phyloP scores from a whole-genome alignment of 192 early-diverging fungal genomes.

The Umbelopsis vinacea region DNA sequence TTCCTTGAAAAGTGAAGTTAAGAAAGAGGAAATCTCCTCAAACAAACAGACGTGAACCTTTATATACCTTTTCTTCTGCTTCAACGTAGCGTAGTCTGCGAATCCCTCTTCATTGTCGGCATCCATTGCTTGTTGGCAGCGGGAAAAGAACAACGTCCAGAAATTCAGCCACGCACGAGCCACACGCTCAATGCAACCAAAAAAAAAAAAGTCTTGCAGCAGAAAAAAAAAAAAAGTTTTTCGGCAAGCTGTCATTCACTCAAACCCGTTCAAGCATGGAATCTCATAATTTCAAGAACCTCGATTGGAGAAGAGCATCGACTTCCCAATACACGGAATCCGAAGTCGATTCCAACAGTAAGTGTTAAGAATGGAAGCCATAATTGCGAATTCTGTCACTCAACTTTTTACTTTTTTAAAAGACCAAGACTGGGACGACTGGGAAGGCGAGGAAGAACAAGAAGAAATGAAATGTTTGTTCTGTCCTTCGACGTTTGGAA shows the following conservation, averaged over 20 bases:
- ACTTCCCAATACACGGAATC: constrained; percentile 15
- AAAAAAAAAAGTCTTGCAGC: background rate
- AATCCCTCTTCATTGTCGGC: constrained; percentile 16
- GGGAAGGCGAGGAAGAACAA: constrained; percentile 64
- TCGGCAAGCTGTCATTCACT: constrained; percentile 9
- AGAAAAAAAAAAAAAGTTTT: constrained; percentile 11
- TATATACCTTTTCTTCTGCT: constrained; percentile 6
- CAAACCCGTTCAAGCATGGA: background rate
- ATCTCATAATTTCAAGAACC: constrained; percentile 14
- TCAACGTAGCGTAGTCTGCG: background rate
- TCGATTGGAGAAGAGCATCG: constrained; percentile 12
- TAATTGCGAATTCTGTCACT: background rate
- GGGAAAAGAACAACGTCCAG: background rate
- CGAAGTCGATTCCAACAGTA: constrained; percentile 15
- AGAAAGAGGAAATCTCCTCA: background rate
- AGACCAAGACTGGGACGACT: constrained; percentile 66
- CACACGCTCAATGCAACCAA: background rate
- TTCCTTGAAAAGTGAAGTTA: background rate
- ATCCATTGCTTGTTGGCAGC: background rate
- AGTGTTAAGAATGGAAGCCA: background rate
- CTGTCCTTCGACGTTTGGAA: constrained; percentile 59
- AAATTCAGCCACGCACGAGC: constrained; percentile 22
- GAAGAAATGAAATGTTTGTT: constrained; percentile 72
- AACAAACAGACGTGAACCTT: too few relatives aligned
- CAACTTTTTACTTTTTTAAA: too few relatives aligned